A percentile compares a stretch with the other conserved stretches of the same genome.
phyloP scores from a whole-genome alignment of 139 green algal species.

The Pedinophyceae sp. region DNA sequence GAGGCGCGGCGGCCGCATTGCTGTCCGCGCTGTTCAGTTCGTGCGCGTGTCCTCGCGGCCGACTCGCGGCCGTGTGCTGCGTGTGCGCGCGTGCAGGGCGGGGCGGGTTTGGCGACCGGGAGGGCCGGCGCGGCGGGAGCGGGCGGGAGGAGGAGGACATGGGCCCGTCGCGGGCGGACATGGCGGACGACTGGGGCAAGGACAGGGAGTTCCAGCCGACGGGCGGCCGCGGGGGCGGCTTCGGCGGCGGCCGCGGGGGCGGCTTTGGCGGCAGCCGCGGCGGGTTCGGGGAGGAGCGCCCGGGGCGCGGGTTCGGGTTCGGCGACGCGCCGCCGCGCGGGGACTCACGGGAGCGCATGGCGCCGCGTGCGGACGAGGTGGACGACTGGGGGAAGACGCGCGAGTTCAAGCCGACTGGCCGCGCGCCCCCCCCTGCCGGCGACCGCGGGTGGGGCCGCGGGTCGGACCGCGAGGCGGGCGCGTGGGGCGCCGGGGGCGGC shows the following conservation, averaged over 20 bases:
- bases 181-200: slow-evolving; percentile 49
- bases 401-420: slow-evolving; percentile 33
- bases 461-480: slow-evolving; percentile 2
- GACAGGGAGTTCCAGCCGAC: slow-evolving; percentile 42
- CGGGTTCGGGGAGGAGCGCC: slow-evolving; percentile 10
- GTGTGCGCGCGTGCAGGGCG: too few relatives aligned
- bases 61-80: slow-evolving; percentile 5
- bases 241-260: slow-evolving; percentile 6
- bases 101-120: slow-evolving; percentile 4
- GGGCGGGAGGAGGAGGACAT: slow-evolving; percentile 15
- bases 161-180: slow-evolving; percentile 55
- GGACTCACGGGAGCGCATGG: too few relatives aligned
- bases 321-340: background rate
- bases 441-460: slow-evolving; percentile 5
- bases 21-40: slow-evolving; percentile 1
- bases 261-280: slow-evolving; percentile 17
- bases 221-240: slow-evolving; percentile 4
- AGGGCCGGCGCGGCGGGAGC: slow-evolving; percentile 6
- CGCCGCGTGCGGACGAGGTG: slow-evolving; percentile 33
- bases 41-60: background rate
- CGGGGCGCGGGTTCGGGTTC: slow-evolving; percentile 3
- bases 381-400: slow-evolving; percentile 49
- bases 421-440: slow-evolving; percentile 1
- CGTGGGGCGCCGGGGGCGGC: slow-evolving; percentile 14
- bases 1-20: too few relatives aligned